phyloP scores from a whole-genome alignment of 805 yeast genomes.

The Lipomyces mesembrius region DNA sequence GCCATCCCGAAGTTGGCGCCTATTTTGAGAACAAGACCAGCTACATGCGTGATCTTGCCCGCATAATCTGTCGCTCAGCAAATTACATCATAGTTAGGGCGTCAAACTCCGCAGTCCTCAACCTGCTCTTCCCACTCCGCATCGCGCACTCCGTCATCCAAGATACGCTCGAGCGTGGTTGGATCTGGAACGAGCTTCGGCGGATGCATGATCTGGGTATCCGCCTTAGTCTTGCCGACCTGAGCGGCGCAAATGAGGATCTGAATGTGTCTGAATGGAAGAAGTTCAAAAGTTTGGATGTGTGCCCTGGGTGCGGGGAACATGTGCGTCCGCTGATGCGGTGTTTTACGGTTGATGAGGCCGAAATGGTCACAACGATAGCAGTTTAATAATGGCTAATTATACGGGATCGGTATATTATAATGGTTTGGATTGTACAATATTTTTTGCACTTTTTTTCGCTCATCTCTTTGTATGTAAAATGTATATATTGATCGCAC shows the following conservation, averaged over 20 bases:
- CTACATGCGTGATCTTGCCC: neutral
- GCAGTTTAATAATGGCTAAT: neutral
- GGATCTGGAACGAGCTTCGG: conserved; percentile 17
- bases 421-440: neutral
- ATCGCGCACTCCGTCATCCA: conserved; percentile 6
- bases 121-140: conserved; percentile 13
- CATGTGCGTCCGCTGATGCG: conserved; percentile 2
- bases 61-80: conserved; percentile 16
- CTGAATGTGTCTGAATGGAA: conserved; percentile 9
- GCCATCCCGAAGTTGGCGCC: neutral
- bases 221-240: neutral
- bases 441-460: neutral
- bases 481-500: neutral
- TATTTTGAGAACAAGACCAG: neutral
- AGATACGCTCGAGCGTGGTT: conserved; percentile 19
- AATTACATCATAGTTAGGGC: neutral
- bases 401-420: neutral
- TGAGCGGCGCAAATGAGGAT: neutral
- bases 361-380: neutral
- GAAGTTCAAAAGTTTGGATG: conserved; percentile 2
- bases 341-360: too few species aligned
- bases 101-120: neutral
- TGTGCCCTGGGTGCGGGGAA: conserved; percentile 26
- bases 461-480: neutral
- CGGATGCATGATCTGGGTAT: conserved; percentile 13